These are phyloP conservation scores for Luvunga scandens DNA, from an alignment of 345 rosid genomes.

Conservation along the genomic window DNA sequence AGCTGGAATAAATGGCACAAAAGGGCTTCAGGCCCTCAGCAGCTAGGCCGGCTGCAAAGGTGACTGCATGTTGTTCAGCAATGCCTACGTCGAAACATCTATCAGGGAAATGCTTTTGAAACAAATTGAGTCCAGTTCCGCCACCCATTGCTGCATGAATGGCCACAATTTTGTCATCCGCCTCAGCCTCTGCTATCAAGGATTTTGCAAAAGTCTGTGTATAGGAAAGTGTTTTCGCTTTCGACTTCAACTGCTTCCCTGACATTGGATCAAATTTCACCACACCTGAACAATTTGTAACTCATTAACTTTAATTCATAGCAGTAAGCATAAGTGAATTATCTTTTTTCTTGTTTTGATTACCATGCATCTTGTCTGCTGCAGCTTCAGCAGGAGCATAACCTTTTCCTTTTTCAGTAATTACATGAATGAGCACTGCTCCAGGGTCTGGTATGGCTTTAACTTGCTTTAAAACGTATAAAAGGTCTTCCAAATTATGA, in stretches of 20 bases:
- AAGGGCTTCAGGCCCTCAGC: slow-evolving; percentile 51
- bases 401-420: slow-evolving; percentile 57
- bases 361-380: slow-evolving; percentile 55
- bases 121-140: slow-evolving; percentile 48
- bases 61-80: slow-evolving; percentile 57
- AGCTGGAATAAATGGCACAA: slow-evolving; percentile 57
- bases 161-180: slow-evolving; percentile 44
- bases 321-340: too few species aligned
- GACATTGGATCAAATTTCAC: slow-evolving; percentile 44
- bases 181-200: slow-evolving; percentile 43
- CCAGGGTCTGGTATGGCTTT: slow-evolving; percentile 35
- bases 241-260: slow-evolving; percentile 43
- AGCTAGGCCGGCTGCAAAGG: slow-evolving; percentile 57
- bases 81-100: slow-evolving; percentile 53
- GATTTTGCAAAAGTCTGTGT: slow-evolving; percentile 43
- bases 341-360: too few species aligned
- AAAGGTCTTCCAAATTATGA: slow-evolving; percentile 42
- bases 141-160: slow-evolving; percentile 67
- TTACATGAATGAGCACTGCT: slow-evolving; percentile 45
- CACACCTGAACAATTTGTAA: slow-evolving; percentile 28
- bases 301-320: background rate
- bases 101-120: slow-evolving; percentile 38
- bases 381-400: slow-evolving; percentile 48
- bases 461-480: slow-evolving; percentile 30
- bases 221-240: slow-evolving; percentile 26